Base-by-base conservation (phyloP, 192 early-diverging fungal species). In the Cladochytrium replicatum region DNA sequence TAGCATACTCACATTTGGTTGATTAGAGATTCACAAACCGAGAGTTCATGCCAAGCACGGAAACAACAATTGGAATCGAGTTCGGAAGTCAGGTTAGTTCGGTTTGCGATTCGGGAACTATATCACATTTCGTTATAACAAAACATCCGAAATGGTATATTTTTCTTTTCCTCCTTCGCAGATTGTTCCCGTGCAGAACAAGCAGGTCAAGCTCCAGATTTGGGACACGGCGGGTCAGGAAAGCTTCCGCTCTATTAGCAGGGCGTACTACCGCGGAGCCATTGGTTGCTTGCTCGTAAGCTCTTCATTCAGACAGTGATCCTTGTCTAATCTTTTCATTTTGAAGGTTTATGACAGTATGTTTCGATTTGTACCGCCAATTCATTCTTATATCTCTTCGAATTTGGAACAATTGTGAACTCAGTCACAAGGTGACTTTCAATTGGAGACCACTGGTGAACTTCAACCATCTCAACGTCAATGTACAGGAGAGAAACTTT, bases 251-350 rank as follows among this genome's bases (percentile, higher is more conserved):
- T 66, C 68, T 21, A 69, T 72, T 27, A 51, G 48, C 3, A 27
- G 69, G n/a, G 66, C 69, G 15, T 68, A 71, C 48, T 68, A 67
- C 46, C 30, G 69, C 17, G 54, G 54, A 26, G 60, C 63, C 40
- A 48, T 55, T 29, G 42, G 53, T 24, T 70, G 51, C 52, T 22
- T 69, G 17, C 51, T 71, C 32, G 57, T 64, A 3, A 48, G 97
- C 68, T 93, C 96, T 75, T 89, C 93, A 32, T 97, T 93, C 2
- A 92, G 97, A 60, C 93, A 99, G 44, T 43, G 41, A 54, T 46
- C 29, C 32, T 48, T 48, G 75, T 81, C 52, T 83, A 83, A 25
- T 85, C 84, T 39, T 82, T 82, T 26, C 82, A 83, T 72, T 42
- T 39, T 43, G 17, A 27, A 21, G 9, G 26, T 54, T 30, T 67